Conservation (phyloP, 2,329 filamentous ascomycete species). For the Neopestalotiopsis sp. region DNA sequence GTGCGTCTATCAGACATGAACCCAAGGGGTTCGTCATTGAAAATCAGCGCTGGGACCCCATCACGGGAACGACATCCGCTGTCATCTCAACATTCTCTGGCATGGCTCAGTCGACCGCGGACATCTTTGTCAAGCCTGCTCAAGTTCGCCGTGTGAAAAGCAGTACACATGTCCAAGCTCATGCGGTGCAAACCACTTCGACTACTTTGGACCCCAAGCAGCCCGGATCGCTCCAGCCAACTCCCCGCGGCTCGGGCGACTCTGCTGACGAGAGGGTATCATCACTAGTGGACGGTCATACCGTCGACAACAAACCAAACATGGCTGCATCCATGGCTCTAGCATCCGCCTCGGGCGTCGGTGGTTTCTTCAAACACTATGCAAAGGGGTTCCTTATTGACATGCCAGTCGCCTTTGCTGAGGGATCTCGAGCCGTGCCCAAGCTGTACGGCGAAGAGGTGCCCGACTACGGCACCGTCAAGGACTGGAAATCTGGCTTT, state of each 20-base stretch:
- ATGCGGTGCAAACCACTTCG: background rate
- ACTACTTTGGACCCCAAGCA: background rate
- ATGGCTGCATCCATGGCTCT: background rate
- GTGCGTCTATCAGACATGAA: slow-evolving; percentile 41
- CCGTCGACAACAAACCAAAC: background rate
- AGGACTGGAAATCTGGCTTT: slow-evolving; percentile 8
- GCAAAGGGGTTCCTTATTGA: background rate
- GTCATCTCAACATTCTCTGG: slow-evolving; percentile 17
- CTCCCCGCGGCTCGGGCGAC: background rate
- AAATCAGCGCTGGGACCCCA: slow-evolving; percentile 39
- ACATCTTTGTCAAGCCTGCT: slow-evolving; percentile 26
- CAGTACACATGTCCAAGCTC: background rate
- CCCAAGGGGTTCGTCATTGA: slow-evolving; percentile 40
- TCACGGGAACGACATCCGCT: slow-evolving; percentile 31
- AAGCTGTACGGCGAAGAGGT: slow-evolving; percentile 6
- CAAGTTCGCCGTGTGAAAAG: slow-evolving; percentile 27
- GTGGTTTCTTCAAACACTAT: background rate
- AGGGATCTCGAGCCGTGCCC: background rate
- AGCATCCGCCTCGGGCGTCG: background rate
- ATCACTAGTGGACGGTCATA: background rate
- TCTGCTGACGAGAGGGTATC: background rate
- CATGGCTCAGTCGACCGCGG: slow-evolving; percentile 1
- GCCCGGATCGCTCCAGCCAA: background rate
- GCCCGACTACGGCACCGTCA: slow-evolving; percentile 1
- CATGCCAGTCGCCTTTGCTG: slow-evolving; percentile 4